Evolutionary conservation across 106 monocot species (phyloP), one percentile per base, ranked within the genome.

Genomic region (Dactylorhiza incarnata): DNA sequence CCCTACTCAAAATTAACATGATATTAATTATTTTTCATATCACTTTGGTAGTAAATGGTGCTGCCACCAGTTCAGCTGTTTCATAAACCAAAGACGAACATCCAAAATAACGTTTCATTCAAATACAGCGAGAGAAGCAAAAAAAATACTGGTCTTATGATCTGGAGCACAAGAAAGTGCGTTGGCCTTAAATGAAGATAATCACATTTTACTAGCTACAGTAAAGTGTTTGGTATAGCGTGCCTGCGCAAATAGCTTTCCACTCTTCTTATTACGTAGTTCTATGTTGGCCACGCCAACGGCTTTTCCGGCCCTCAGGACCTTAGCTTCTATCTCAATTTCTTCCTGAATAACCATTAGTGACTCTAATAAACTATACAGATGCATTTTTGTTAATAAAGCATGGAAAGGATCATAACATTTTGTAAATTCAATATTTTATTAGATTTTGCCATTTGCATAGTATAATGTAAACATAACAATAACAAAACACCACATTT

Each of bases 261-360:
- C 89, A 45, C 56, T 84, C 53, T 86, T 86, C 75, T 87, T 90
- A 85, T 91, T 90, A 75, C 87, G 89, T 16, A 97, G 47, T 75
- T 97, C 96, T 26, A 97, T 84, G 0, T 78, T 81, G 14, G 79
- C 87, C 10, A 93, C 93, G 23, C 89, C 96, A 4, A 97, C 82
- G 0, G 91, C 80, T 61, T 81, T 97, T 52, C 96, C 96, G 11
- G 84, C 87, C 17, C 96, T 86, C 81, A 93, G 62, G 62, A 97
- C 83, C 80, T 87, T 93, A 11, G 89, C 93, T 46, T 97, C 96
- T 23, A 97, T 97, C 75, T 97, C 93, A 65, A 97, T 90, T 65
- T 91, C 93, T 67, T 93, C 96, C 96, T 97, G 87, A 72, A 83
- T 15, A 48, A 37, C 5, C 47, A 76, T 65, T 29, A 29, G 26